These are phyloP conservation scores for Leersia perrieri DNA, from an alignment of 176 grass and related monocot species.

Conservation along the genomic window DNA sequence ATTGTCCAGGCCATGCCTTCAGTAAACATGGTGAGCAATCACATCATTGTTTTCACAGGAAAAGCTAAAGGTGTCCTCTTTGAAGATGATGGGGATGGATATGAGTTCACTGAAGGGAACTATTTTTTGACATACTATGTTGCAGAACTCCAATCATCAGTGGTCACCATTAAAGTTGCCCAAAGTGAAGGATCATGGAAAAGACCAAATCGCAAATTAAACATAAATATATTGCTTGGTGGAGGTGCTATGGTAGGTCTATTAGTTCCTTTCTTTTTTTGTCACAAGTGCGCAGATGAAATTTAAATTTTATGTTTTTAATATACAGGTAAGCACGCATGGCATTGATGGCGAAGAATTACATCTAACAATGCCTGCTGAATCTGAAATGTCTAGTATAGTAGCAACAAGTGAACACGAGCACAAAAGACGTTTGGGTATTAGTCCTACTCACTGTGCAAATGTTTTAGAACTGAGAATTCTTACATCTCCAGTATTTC, in stretches of 20 bases:
- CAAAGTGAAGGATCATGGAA: conserved; percentile 73
- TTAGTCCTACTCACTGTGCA: background rate
- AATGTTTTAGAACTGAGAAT: conserved; percentile 3
- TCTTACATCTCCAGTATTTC: background rate
- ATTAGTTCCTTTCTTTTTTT: background rate
- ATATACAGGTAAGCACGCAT: conserved; percentile 55
- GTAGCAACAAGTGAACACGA: conserved; percentile 55
- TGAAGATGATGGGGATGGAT: conserved; percentile 93
- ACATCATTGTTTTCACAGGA: conserved; percentile 41
- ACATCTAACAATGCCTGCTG: conserved; percentile 56
- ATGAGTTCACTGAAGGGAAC: conserved; percentile 58
- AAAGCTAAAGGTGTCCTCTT: conserved; percentile 86
- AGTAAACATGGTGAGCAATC: background rate
- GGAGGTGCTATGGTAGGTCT: conserved; percentile 71
- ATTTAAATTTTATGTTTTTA: background rate
- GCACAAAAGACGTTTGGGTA: conserved; percentile 64
- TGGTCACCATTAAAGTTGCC: conserved; percentile 59
- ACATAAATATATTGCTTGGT: conserved; percentile 73
- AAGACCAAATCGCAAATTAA: conserved; percentile 55
- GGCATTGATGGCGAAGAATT: conserved; percentile 78
- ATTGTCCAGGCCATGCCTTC: background rate
- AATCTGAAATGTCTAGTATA: conserved; percentile 56
- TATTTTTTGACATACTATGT: conserved; percentile 82
- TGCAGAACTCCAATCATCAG: conserved; percentile 63
- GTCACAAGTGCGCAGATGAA: background rate